Percentiles rank a stretch among this genome's conserved stretches.
Evolutionary conservation across 1,284 basidiomycete species (phyloP).

Genomic region (Chalciporus sp.): DNA sequence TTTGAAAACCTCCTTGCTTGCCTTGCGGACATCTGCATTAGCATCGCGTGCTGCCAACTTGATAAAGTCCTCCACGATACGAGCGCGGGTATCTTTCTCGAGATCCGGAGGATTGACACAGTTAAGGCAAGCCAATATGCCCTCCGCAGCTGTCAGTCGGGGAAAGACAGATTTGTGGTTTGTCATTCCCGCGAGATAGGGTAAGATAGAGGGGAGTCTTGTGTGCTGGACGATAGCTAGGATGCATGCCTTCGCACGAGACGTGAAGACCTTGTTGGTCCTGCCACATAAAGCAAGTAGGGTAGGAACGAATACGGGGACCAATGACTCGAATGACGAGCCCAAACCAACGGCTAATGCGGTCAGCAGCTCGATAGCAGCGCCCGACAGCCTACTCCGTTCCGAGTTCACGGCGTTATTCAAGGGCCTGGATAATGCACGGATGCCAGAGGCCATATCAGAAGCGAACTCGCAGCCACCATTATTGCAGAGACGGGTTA

Average conservation of each 20-base stretch:
- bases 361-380: slow-evolving; percentile 66
- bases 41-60: slow-evolving; percentile 69
- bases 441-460: slow-evolving; percentile 57
- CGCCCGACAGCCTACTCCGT: slow-evolving; percentile 73
- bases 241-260: slow-evolving; percentile 64
- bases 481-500: slow-evolving; percentile 60
- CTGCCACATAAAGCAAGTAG: slow-evolving; percentile 70
- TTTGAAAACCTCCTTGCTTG: slow-evolving; percentile 71
- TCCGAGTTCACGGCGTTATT: slow-evolving; percentile 72
- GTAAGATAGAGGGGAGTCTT: slow-evolving; percentile 67
- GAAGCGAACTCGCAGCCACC: slow-evolving; percentile 57
- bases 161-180: slow-evolving; percentile 70
- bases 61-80: slow-evolving; percentile 73
- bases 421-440: slow-evolving; percentile 58
- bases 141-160: slow-evolving; percentile 65
- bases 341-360: slow-evolving; percentile 60
- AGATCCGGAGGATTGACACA: slow-evolving; percentile 75
- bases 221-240: slow-evolving; percentile 66
- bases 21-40: slow-evolving; percentile 74
- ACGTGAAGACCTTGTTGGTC: slow-evolving; percentile 81
- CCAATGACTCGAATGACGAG: slow-evolving; percentile 66
- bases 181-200: slow-evolving; percentile 60
- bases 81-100: slow-evolving; percentile 63
- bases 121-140: slow-evolving; percentile 66
- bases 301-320: slow-evolving; percentile 68